Conservation (phyloP, 192 early-diverging fungal species). For the Rhizophagus prolifer region DNA sequence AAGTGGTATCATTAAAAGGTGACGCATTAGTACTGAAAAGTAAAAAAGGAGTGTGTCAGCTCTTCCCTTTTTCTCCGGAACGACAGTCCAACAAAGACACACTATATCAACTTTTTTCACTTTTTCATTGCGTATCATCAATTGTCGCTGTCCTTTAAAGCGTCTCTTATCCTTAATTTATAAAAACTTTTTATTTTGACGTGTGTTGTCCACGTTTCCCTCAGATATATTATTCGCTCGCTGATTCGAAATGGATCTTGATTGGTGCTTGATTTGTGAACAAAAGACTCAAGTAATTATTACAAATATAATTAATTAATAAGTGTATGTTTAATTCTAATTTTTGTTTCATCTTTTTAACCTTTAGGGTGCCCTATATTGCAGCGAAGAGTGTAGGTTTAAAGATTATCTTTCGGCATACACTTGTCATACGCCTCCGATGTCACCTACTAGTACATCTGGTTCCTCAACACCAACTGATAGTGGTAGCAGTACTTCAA, state of each 20-base stretch:
- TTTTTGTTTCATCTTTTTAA: background rate
- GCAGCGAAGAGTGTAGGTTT: slow-evolving; percentile 20
- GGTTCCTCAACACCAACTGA: background rate
- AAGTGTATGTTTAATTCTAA: background rate
- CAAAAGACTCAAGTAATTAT: slow-evolving; percentile 11
- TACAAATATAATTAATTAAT: background rate
- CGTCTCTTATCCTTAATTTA: background rate
- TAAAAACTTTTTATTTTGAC: background rate
- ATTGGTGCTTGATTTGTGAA: slow-evolving; percentile 24
- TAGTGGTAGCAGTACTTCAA: slow-evolving; percentile 2
- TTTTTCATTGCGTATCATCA: background rate
- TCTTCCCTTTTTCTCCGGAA: background rate
- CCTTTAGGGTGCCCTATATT: slow-evolving; percentile 1
- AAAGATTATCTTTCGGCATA: slow-evolving; percentile 16
- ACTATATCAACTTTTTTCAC: background rate
- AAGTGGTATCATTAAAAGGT: background rate
- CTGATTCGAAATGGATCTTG: slow-evolving; percentile 18
- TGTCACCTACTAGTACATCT: background rate
- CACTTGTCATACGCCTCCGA: background rate
- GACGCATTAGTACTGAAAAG: background rate
- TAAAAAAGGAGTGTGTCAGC: slow-evolving; percentile 9
- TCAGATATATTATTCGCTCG: background rate
- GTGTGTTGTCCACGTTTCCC: background rate
- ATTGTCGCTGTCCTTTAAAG: background rate
- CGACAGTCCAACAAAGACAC: background rate